A percentile compares a stretch with the other conserved stretches of the same genome.
Evolutionary conservation across 2,329 filamentous ascomycete species (phyloP).

Genomic region (Pseudohalonectria lignicola): DNA sequence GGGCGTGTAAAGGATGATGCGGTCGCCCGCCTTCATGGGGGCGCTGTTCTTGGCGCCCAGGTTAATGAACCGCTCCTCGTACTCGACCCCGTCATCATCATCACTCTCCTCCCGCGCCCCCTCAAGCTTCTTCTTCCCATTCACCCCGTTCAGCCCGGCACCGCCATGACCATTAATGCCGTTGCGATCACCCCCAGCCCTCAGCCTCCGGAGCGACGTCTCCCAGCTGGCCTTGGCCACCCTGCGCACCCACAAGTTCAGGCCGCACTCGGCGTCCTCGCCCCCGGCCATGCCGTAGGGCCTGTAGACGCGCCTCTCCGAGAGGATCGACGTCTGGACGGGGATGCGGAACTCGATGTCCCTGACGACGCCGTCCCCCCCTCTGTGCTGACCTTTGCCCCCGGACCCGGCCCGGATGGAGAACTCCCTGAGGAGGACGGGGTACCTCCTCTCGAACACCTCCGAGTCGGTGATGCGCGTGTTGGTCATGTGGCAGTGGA

Average conservation of each 20-base stretch:
- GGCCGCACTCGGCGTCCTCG: slow-evolving; percentile 9
- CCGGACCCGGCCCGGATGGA: slow-evolving; percentile 17
- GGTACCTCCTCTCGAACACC: slow-evolving; percentile 22
- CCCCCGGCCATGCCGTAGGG: slow-evolving; percentile 24
- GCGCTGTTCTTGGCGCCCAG: slow-evolving; percentile 73
- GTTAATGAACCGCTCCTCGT: slow-evolving; percentile 55
- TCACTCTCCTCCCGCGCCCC: slow-evolving; percentile 11
- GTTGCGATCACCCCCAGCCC: not conserved
- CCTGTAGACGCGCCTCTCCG: slow-evolving; percentile 20
- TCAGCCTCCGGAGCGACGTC: slow-evolving; percentile 4
- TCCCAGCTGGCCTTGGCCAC: slow-evolving; percentile 4
- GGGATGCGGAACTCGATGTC: slow-evolving; percentile 22
- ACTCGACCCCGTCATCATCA: slow-evolving; percentile 24
- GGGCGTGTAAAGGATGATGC: slow-evolving; percentile 68
- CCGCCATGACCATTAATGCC: slow-evolving; percentile 28
- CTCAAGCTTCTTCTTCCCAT: too few species aligned
- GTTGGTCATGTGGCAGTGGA: slow-evolving; percentile 20
- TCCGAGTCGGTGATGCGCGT: slow-evolving; percentile 20
- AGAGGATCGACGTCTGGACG: slow-evolving; percentile 22
- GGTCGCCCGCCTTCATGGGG: slow-evolving; percentile 63
- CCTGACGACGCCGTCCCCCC: slow-evolving; percentile 21
- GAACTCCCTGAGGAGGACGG: slow-evolving; percentile 20
- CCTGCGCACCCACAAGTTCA: slow-evolving; percentile 9
- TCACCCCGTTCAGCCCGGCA: too few species aligned
- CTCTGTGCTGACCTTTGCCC: slow-evolving; percentile 16